Evolutionary conservation across 2,329 filamentous ascomycete genomes (phyloP).

Genomic region (Aspergillus unguis): DNA sequence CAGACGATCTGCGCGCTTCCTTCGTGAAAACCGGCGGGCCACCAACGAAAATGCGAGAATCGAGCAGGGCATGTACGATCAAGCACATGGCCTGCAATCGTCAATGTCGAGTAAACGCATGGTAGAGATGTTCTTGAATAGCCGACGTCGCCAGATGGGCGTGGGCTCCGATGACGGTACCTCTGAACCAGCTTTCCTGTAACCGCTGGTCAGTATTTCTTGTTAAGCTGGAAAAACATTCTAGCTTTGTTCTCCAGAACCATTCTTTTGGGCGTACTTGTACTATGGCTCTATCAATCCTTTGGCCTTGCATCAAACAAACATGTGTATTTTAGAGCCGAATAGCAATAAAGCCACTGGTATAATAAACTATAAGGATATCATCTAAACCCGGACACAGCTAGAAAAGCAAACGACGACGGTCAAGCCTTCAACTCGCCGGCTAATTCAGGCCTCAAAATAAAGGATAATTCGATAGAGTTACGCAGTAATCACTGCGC

Average conservation of each 20-base stretch:
- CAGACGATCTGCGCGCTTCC: slow-evolving; percentile 28
- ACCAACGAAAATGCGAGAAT: slow-evolving; percentile 33
- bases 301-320: not conserved
- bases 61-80: slow-evolving; percentile 18
- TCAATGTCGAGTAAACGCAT: slow-evolving; percentile 35
- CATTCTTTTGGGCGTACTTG: slow-evolving; percentile 2
- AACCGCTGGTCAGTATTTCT: not conserved
- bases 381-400: not conserved
- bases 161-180: slow-evolving; percentile 17
- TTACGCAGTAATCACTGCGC: not conserved
- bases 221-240: not conserved
- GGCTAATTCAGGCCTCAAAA: too few species aligned
- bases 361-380: not conserved
- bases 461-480: too few species aligned
- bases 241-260: not conserved
- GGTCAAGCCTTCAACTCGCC: too few species aligned
- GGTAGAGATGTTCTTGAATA: slow-evolving; percentile 38
- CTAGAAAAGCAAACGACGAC: too few species aligned
- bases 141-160: slow-evolving; percentile 28
- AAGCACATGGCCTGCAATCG: slow-evolving; percentile 22
- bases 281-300: not conserved
- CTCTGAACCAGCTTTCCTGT: slow-evolving; percentile 28
- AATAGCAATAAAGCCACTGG: not conserved
- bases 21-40: slow-evolving; percentile 17
- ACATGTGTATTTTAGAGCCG: not conserved